A percentile compares a stretch with the other conserved stretches of the same genome.
Conservation (phyloP, 2,329 filamentous ascomycete genomes). For the Penicillium sp. region DNA sequence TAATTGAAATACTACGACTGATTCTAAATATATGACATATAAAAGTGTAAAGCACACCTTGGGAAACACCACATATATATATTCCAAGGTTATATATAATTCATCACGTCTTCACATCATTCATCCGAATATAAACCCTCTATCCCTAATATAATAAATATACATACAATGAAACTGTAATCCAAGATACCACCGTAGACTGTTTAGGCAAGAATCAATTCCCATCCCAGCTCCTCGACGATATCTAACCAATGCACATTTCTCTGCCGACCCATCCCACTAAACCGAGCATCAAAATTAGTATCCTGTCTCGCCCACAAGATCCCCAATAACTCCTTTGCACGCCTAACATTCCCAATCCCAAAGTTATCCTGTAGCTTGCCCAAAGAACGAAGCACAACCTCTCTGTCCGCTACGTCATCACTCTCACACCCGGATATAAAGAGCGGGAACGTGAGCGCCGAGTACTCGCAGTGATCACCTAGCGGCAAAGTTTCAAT, state of each 20-base stretch:
- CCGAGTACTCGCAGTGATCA: constrained; percentile 39
- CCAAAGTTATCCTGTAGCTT: constrained; percentile 37
- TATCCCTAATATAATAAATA: background rate
- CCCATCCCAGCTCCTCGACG: constrained; percentile 34
- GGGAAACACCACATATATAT: background rate
- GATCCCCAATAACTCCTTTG: constrained; percentile 31
- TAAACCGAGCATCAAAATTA: background rate
- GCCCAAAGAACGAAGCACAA: constrained; percentile 29
- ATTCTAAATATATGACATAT: no score
- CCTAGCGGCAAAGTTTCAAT: constrained; percentile 32
- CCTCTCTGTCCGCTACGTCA: constrained; percentile 20
- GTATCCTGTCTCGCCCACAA: constrained; percentile 30
- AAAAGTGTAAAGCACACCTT: background rate
- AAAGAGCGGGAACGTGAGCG: constrained; percentile 41
- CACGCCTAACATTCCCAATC: constrained; percentile 37
- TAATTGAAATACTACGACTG: background rate
- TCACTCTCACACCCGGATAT: constrained; percentile 38
- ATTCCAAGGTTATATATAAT: background rate
- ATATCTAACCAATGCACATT: constrained; percentile 35
- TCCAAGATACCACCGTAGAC: no score
- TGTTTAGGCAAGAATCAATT: constrained; percentile 34
- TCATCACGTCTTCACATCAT: background rate
- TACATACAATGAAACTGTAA: background rate
- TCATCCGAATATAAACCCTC: background rate
- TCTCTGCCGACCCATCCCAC: background rate